A percentile compares a stretch with the other conserved stretches of the same genome.
phyloP scores from a whole-genome alignment of 2,329 filamentous ascomycete genomes.

The Curvularia sp. region DNA sequence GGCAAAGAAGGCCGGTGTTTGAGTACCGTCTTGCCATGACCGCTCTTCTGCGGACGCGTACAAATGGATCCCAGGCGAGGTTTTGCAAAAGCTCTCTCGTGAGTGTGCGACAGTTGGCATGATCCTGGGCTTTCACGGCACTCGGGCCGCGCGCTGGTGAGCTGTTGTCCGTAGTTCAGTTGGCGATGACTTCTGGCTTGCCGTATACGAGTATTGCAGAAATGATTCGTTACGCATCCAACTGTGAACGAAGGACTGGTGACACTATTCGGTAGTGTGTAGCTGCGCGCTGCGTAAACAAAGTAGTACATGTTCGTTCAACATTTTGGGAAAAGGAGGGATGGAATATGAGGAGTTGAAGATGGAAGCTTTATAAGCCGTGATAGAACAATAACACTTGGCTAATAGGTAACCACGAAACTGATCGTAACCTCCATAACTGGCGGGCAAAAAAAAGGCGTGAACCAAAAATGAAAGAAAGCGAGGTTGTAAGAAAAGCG shows the following conservation, averaged over 20 bases:
- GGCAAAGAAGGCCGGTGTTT: neutral
- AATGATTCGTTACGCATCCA: conserved; percentile 25
- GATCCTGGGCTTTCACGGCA: conserved; percentile 23
- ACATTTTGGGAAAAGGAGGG: neutral
- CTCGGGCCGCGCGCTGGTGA: conserved; percentile 21
- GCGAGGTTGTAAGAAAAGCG: neutral
- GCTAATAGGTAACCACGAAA: neutral
- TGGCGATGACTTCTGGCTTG: conserved; percentile 22
- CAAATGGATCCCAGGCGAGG: neutral
- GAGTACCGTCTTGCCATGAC: neutral
- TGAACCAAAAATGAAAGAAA: neutral
- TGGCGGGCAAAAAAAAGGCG: neutral
- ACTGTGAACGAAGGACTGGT: conserved; percentile 20
- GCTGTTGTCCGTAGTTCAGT: conserved; percentile 23
- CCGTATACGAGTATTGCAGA: conserved; percentile 16
- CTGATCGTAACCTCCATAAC: neutral
- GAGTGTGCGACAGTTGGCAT: neutral
- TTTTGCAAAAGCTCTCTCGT: neutral
- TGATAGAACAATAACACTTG: neutral
- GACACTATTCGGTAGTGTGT: conserved; percentile 13
- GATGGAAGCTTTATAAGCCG: neutral
- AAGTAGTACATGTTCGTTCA: neutral
- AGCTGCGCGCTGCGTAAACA: neutral
- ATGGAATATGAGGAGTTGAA: neutral
- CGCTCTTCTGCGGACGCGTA: neutral